Evolutionary conservation across 805 yeast species (phyloP), one percentile per base, ranked within the genome.

Genomic region (Metschnikowia cerradonensis): DNA sequence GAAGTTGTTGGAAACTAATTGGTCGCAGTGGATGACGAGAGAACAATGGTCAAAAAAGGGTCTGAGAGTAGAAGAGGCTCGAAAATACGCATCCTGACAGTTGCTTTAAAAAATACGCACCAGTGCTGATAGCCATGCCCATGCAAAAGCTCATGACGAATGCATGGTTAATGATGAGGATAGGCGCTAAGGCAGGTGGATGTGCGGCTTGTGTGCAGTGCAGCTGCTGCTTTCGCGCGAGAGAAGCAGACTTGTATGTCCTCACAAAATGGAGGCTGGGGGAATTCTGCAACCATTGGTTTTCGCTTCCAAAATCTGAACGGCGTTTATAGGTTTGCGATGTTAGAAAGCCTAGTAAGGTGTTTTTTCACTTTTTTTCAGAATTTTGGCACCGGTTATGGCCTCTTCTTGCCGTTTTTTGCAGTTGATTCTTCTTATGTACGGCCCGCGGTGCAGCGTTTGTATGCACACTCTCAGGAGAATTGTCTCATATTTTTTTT

Each of bases 21-120:
- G 22, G 32, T 14, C 23, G 17, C 7, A 35, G 47, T 44, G 40
- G 40, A 44, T 15, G 34, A 23, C 14, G 31, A 35, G 23, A 15
- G 1, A 5, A 5, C 15, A 6, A 13, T 15, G 35, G 17, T 4
- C 14, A 15, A 17, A 6, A 41, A 31, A 8, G 31, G 37, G 37
- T 14, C 13, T 14, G 31, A 20, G 19, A 42, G 33, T 31, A 42
- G 37, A 15, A 32, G 22, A 22, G 14, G 45, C n/a, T 14, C 13
- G 43, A 40, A 30, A 30, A 23, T 33, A 33, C 30, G 37, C 38
- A 20, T 20, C 37, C 31, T 32, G 32, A 23, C 35, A 6, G 34
- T 44, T 44, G 47, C 47, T 34, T 4, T 36, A 35, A 44, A 44
- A 44, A 44, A 35, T 33, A 43, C 30, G 46, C 32, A 34, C 39